A percentile compares a stretch with the other conserved stretches of the same genome.
These are phyloP conservation scores for Didymella segeticola DNA, from an alignment of 2,329 filamentous ascomycete genomes.

Conservation along the genomic window DNA sequence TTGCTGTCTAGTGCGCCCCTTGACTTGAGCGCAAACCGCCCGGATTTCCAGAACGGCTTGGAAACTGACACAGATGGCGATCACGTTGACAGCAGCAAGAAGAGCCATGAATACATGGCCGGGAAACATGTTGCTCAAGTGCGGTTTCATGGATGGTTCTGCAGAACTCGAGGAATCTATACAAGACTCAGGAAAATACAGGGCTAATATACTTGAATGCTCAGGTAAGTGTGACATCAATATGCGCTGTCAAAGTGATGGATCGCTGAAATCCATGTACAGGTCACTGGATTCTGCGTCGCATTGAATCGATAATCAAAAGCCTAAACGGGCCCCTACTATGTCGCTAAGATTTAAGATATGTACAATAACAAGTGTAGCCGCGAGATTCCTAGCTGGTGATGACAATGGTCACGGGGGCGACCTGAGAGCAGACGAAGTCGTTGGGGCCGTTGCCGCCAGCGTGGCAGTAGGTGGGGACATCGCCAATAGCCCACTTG, in stretches of 20 bases:
- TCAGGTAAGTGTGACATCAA: not conserved
- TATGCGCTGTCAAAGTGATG: not conserved
- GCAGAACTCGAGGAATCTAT: not conserved
- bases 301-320: not conserved
- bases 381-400: not conserved
- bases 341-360: conserved; percentile 11
- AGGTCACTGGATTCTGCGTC: not conserved
- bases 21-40: not conserved
- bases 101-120: not conserved
- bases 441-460: conserved; percentile 28
- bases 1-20: not conserved
- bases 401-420: conserved; percentile 22
- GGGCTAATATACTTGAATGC: not conserved
- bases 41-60: not conserved
- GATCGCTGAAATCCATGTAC: not conserved
- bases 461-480: conserved; percentile 30
- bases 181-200: not conserved
- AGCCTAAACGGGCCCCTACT: not conserved
- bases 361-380: conserved; percentile 2
- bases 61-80: not conserved
- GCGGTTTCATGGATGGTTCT: not conserved
- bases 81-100: not conserved
- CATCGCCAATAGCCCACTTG: conserved; percentile 15
- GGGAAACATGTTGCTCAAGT: not conserved
- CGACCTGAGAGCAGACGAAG: conserved; percentile 26